Conservation (phyloP, 164 flowering plant species). For the Euptelea pleiosperma region DNA sequence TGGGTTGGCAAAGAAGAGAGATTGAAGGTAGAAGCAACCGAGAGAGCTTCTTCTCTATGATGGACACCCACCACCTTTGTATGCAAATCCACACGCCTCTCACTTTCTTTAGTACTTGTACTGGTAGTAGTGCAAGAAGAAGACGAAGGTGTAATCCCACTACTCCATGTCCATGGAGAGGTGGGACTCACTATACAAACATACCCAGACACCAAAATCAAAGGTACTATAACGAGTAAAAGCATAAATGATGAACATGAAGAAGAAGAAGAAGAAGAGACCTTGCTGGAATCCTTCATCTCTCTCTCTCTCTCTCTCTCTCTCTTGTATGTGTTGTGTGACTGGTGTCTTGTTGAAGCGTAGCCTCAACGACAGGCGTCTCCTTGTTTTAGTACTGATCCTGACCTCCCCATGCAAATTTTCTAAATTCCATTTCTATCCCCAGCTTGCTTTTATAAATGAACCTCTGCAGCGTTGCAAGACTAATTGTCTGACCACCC, state of each 20-base stretch:
- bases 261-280: slow-evolving; percentile 9
- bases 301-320: neutral
- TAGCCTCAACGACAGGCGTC: slow-evolving; percentile 10
- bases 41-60: slow-evolving; percentile 13
- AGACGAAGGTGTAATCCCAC: neutral
- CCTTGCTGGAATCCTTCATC: neutral
- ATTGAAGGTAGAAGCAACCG: slow-evolving; percentile 5
- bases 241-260: slow-evolving; percentile 29
- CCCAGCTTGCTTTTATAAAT: too few species aligned
- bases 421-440: slow-evolving; percentile 3
- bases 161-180: slow-evolving; percentile 18
- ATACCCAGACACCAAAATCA: slow-evolving; percentile 26
- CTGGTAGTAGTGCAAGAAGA: neutral
- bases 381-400: neutral
- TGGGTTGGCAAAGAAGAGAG: slow-evolving; percentile 19
- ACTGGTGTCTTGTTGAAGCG: too few species aligned
- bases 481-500: too few species aligned
- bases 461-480: too few species aligned
- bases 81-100: slow-evolving; percentile 6
- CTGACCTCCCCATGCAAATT: slow-evolving; percentile 8
- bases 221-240: slow-evolving; percentile 31
- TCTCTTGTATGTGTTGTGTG: neutral
- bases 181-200: slow-evolving; percentile 25
- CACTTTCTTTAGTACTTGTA: neutral
- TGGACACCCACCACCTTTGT: slow-evolving; percentile 7